Percentiles rank a stretch among this genome's conserved stretches.
These are phyloP conservation scores for Xylaria polymorpha DNA, from an alignment of 2,329 filamentous ascomycete genomes.

Conservation along the genomic window DNA sequence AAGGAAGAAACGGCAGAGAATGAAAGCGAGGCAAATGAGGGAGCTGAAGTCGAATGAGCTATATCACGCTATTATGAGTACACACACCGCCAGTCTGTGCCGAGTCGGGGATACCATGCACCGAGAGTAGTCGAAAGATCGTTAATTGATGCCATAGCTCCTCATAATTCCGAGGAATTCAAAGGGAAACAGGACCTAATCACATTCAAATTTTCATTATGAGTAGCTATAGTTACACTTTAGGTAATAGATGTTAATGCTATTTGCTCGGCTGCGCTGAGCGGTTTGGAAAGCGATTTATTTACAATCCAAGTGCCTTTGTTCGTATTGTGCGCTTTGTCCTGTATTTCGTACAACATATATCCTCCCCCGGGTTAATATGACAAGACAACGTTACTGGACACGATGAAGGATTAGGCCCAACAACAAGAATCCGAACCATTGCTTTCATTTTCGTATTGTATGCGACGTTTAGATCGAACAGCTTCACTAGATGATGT, in stretches of 20 bases:
- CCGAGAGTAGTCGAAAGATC: background rate
- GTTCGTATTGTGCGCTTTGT: background rate
- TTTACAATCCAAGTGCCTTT: background rate
- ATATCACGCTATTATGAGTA: background rate
- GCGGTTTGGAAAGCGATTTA: slow-evolving; percentile 7
- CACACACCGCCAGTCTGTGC: background rate
- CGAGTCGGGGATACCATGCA: background rate
- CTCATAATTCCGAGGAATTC: background rate
- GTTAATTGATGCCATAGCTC: background rate
- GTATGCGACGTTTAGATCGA: background rate
- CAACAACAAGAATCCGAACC: background rate
- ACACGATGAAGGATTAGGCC: background rate
- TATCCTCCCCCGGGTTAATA: background rate
- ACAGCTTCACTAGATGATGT: background rate
- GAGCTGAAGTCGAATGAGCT: slow-evolving; percentile 9
- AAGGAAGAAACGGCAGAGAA: slow-evolving; percentile 1
- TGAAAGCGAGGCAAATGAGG: slow-evolving; percentile 3
- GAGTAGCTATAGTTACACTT: background rate
- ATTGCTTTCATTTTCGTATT: background rate
- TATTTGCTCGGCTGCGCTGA: slow-evolving; percentile 14
- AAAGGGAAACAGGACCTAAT: background rate
- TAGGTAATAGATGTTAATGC: background rate
- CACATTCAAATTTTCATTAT: background rate
- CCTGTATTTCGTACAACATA: background rate
- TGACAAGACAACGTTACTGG: background rate